Base-by-base conservation (phyloP, 1,139 yeast genomes). In the Pichia sp. region DNA sequence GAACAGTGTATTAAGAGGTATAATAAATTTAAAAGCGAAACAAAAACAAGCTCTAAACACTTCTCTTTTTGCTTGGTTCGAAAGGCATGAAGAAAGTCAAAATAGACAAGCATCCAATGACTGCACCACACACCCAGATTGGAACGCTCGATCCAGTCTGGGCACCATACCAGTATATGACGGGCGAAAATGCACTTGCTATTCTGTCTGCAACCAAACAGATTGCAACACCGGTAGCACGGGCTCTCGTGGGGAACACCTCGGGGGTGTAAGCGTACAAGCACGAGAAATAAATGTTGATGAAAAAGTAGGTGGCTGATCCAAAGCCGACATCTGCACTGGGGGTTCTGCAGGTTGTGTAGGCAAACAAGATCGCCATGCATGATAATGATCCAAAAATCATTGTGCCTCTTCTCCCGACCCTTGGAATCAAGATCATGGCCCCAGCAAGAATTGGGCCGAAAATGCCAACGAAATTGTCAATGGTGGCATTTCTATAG, bases 221-320 rank as follows among this genome's bases (percentile, higher is more conserved):
- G 41, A 81, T 61, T 13, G 82, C 82, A 61, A 76, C 75, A 26
- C 85, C 85, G 0, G 85, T 80, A 2, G 80, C 80, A 61, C 86
- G 70, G 23, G 81, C 80, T 16, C 70, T 69, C 2, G 84, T 72
- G 1, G 85, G 85, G 66, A 81, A 73, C 41, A 79, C 80, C 64
- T 81, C 86, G 0, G 85, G 85, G 1, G 84, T 78, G 58, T 77
- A 80, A 1, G 84, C 85, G 64, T 78, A 81, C 46, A 81, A 70
- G 49, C 76, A 75, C 0, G 82, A 82, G 61, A 78, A 80, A 68
- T 80, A 81, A 54, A 81, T 72, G 64, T 80, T 78, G 58, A 79
- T 69, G 54, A 77, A 71, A 54, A 81, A 72, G 62, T 75, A 79
- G 19, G 80, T 78, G 26, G 78, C 74, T 19, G 83, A 74, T 30